phyloP scores from a whole-genome alignment of 2,329 filamentous ascomycete genomes.

The Pestalotiopsis sp. region DNA sequence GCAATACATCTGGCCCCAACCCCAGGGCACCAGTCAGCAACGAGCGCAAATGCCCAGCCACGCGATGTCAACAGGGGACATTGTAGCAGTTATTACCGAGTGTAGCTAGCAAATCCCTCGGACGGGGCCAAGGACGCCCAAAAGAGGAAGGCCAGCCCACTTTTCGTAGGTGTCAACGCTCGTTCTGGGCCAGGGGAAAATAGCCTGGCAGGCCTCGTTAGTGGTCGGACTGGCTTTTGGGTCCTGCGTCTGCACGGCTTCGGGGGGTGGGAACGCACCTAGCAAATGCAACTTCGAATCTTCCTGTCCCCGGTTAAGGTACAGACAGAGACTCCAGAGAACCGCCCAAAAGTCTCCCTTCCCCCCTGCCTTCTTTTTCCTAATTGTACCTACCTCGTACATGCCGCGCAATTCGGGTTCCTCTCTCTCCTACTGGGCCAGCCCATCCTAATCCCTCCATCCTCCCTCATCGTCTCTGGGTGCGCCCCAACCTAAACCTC shows the following conservation, averaged over 20 bases:
- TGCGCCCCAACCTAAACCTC: not conserved
- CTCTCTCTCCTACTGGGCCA: not conserved
- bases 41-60: not conserved
- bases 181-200: not conserved
- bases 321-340: too few relatives aligned
- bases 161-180: not conserved
- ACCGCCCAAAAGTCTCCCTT: too few relatives aligned
- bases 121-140: not conserved
- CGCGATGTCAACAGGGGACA: not conserved
- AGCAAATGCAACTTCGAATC: not conserved
- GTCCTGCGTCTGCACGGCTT: not conserved
- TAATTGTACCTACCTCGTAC: too few relatives aligned
- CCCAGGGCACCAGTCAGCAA: not conserved
- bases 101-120: not conserved
- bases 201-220: not conserved
- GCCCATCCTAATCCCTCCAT: not conserved
- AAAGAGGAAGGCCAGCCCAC: not conserved
- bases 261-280: not conserved
- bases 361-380: too few relatives aligned
- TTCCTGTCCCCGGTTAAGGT: not conserved
- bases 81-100: not conserved
- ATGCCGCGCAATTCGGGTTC: too few relatives aligned
- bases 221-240: not conserved
- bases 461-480: not conserved
- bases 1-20: not conserved